Percentiles rank a stretch among this genome's conserved stretches.
Conservation (phyloP, 345 rosid genomes). For the Eucalyptus tenuipes region DNA sequence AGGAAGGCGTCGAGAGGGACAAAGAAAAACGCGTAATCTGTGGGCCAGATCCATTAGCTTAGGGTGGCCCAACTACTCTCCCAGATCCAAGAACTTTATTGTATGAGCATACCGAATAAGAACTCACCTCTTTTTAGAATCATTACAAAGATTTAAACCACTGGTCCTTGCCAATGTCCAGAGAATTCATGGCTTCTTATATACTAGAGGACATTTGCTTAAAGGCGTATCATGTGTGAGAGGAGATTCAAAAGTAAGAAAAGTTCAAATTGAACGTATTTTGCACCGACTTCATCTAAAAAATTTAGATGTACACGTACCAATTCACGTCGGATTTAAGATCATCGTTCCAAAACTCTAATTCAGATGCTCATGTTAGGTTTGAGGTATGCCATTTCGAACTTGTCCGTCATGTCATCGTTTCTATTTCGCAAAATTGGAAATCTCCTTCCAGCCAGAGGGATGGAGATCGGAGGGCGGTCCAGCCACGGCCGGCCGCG, state of each 20-base stretch:
- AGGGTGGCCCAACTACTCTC: neutral
- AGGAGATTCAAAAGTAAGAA: neutral
- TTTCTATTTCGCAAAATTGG: neutral
- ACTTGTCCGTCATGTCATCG: neutral
- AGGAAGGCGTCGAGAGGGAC: neutral
- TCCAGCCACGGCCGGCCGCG: neutral
- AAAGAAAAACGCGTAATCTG: neutral
- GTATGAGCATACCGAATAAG: neutral
- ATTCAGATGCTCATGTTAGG: too few relatives aligned
- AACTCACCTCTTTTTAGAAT: neutral
- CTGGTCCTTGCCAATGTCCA: neutral
- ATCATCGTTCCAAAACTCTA: neutral
- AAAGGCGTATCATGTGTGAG: neutral
- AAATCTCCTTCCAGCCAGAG: neutral
- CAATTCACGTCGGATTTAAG: neutral
- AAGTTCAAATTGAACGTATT: neutral
- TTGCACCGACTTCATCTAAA: neutral
- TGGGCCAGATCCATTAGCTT: neutral
- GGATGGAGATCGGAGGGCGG: neutral
- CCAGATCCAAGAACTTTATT: neutral
- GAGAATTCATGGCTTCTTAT: neutral
- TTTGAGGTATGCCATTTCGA: neutral
- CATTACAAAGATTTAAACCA: neutral
- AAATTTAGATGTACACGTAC: accelerated
- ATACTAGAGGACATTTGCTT: neutral